phyloP scores from a whole-genome alignment of 257 asterid genomes.

The Salvia splendens region DNA sequence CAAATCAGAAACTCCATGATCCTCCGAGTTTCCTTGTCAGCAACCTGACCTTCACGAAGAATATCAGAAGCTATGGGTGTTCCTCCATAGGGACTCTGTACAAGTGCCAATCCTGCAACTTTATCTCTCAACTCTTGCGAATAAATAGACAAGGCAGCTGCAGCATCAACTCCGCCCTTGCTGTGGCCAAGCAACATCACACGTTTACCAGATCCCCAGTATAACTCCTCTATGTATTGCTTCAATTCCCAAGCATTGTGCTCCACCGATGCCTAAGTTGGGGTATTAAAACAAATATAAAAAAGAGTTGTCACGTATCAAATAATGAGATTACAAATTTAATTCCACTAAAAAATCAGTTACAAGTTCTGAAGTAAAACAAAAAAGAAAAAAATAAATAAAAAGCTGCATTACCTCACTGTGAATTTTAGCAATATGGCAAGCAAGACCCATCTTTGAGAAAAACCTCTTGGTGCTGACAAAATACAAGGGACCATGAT shows the following conservation, averaged over 20 bases:
- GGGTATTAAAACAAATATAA: conserved; percentile 19
- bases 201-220: conserved; percentile 92
- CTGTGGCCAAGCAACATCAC: conserved; percentile 96
- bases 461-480: conserved; percentile 78
- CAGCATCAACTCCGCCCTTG: conserved; percentile 96
- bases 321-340: background rate
- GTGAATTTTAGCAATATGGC: conserved; percentile 91
- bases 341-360: background rate
- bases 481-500: conserved; percentile 84
- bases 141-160: conserved; percentile 91
- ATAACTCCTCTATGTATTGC: conserved; percentile 86
- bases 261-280: conserved; percentile 78
- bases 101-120: conserved; percentile 90
- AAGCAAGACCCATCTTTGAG: conserved; percentile 91
- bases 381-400: background rate
- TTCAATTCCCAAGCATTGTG: conserved; percentile 92
- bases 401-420: conserved; percentile 64
- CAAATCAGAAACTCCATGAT: conserved; percentile 82
- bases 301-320: conserved; percentile 7
- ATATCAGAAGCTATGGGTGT: conserved; percentile 88
- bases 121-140: conserved; percentile 60
- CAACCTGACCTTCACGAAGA: conserved; percentile 92
- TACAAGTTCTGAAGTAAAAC: background rate
- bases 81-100: conserved; percentile 96
- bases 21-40: conserved; percentile 79